These are phyloP conservation scores for Berberis vulgaris DNA, from an alignment of 164 flowering plant genomes.

Conservation along the genomic window DNA sequence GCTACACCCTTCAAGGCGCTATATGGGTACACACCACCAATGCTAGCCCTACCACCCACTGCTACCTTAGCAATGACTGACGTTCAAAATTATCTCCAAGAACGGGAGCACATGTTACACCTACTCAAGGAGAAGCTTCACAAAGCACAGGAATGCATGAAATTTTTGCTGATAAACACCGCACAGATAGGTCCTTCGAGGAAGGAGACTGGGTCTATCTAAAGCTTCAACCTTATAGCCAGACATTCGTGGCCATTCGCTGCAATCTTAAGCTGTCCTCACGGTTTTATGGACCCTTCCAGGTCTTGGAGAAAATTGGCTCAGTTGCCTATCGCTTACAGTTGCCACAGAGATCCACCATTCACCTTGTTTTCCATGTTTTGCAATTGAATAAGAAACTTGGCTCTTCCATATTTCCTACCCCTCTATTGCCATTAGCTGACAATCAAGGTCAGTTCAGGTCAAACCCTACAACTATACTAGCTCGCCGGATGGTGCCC, in stretches of 20 bases:
- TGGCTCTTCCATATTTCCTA: background rate
- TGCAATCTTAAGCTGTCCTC: background rate
- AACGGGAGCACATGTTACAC: too few species aligned
- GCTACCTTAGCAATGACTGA: too few species aligned
- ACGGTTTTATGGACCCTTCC: background rate
- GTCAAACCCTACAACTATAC: background rate
- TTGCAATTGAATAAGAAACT: background rate
- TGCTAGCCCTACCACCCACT: too few species aligned
- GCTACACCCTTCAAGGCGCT: too few species aligned
- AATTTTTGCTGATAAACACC: too few species aligned
- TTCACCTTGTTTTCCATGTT: background rate
- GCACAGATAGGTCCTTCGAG: too few species aligned
- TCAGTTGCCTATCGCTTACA: background rate
- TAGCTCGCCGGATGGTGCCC: background rate
- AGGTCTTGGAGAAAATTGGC: background rate
- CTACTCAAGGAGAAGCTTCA: too few species aligned
- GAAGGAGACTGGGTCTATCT: too few species aligned
- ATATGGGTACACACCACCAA: too few species aligned
- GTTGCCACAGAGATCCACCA: background rate
- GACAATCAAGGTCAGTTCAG: background rate
- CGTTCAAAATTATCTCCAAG: too few species aligned
- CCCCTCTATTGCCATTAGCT: background rate
- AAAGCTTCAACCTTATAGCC: background rate
- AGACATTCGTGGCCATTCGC: background rate
- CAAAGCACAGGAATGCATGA: too few species aligned